phyloP scores from a whole-genome alignment of 495 filamentous ascomycete genomes.

The Rhizodiscina lignyota region DNA sequence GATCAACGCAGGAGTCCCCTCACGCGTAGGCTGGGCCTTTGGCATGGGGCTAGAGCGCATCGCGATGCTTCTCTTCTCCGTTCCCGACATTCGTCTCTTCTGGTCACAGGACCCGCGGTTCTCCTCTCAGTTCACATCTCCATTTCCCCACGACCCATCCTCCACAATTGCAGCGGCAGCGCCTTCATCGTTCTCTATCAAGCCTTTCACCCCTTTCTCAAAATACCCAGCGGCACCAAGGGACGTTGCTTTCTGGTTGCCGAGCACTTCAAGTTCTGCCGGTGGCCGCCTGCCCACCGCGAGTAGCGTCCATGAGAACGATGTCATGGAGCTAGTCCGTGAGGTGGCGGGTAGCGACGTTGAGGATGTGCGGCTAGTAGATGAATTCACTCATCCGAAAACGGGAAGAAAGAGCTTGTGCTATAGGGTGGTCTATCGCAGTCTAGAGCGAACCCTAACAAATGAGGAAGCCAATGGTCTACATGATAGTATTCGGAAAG shows the following conservation, averaged over 20 bases:
- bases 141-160: no score
- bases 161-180: no score
- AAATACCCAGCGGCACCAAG: constrained; percentile 76
- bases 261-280: constrained; percentile 8
- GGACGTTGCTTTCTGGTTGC: constrained; percentile 89
- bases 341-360: constrained; percentile 63
- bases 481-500: constrained; percentile 46
- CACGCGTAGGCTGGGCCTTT: constrained; percentile 85
- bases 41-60: constrained; percentile 85
- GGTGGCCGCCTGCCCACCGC: constrained; percentile 8
- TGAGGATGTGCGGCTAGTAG: constrained; percentile 68
- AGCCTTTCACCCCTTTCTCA: constrained; percentile 68
- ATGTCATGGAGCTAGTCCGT: constrained; percentile 88
- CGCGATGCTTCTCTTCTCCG: constrained; percentile 89
- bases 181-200: constrained; percentile 25
- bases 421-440: constrained; percentile 85
- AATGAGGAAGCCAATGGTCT: constrained; percentile 61
- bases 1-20: constrained; percentile 55
- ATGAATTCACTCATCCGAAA: constrained; percentile 82
- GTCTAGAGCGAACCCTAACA: constrained; percentile 73
- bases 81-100: constrained; percentile 94
- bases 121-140: constrained; percentile 59
- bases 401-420: constrained; percentile 68
- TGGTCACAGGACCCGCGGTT: constrained; percentile 81
- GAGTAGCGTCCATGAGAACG: constrained; percentile 58